These are phyloP conservation scores for Trypanosoma cruzi DNA, from an alignment of 208 protist genomes.

Conservation along the genomic window DNA sequence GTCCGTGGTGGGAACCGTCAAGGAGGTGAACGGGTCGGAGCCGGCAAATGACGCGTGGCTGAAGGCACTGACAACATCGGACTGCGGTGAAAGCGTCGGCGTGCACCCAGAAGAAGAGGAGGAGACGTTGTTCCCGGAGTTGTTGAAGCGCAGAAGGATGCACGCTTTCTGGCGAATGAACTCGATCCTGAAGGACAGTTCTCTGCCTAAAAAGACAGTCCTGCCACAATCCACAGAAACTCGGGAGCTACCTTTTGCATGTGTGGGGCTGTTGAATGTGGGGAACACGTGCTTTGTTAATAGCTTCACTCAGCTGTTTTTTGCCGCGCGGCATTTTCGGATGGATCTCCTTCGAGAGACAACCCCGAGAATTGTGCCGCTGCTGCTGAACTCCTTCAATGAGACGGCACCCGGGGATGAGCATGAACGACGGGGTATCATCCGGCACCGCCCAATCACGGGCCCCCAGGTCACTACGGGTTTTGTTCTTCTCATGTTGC, in stretches of 20 bases:
- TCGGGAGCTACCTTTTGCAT: slow-evolving; percentile 1
- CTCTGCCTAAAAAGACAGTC: not conserved
- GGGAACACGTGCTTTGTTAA: slow-evolving; percentile 78
- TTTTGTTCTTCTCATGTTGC: slow-evolving; percentile 37
- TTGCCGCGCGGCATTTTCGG: slow-evolving; percentile 39
- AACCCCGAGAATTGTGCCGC: not conserved
- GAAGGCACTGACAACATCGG: too few relatives aligned
- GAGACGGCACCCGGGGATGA: not conserved
- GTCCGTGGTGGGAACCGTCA: too few relatives aligned
- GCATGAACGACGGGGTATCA: not conserved
- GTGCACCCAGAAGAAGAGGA: too few relatives aligned
- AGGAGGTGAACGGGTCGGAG: not conserved
- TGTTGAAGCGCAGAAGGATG: too few relatives aligned
- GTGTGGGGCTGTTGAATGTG: slow-evolving; percentile 52
- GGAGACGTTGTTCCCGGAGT: too few relatives aligned
- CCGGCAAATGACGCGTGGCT: too few relatives aligned
- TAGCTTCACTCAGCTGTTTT: slow-evolving; percentile 66
- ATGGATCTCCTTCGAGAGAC: slow-evolving; percentile 27
- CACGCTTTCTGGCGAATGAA: not conserved
- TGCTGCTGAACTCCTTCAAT: not conserved
- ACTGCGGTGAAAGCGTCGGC: too few relatives aligned
- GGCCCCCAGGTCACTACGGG: slow-evolving; percentile 27
- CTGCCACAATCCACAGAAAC: not conserved
- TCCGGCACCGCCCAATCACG: not conserved
- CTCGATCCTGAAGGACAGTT: not conserved